Evolutionary conservation across 495 filamentous ascomycete species (phyloP), one percentile per base, ranked within the genome.

Genomic region (Talaromyces liani): DNA sequence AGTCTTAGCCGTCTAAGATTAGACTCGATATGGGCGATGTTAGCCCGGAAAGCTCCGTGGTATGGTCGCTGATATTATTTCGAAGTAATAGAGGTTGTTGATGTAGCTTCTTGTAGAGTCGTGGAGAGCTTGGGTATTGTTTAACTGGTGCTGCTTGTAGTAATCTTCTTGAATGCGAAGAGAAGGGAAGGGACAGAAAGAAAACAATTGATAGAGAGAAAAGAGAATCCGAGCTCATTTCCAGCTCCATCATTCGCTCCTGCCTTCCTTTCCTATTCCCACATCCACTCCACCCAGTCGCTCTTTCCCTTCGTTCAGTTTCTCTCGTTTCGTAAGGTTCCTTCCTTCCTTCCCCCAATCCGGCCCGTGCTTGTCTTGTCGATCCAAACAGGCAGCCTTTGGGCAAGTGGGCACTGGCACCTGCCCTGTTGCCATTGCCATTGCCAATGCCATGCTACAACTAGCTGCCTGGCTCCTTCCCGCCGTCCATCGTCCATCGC

Each of bases 311-410:
- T 25, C 51, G 14, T 14, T 51, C 47, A 18, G 16, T 10, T 31
- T 31, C 6, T 31, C 29, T 31, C 29, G 29, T 31, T 9, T 25
- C 49, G 49, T 54, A 56, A 27, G 53, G 22, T 29, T 56, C 53
- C 24, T 56, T 56, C 24, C 53, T 29, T 56, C 53, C 24, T 56
- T 56, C 24, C 53, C 53, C 27, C 53, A 27, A 29, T 56, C 53
- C 27, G 56, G 56, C 56, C 56, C 56, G 56, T 58, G 56, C 56
- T 58, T 58, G 56, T 36, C 27, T 31, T 58, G 56, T 58, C 56
- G 56, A 58, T 58, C 56, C 56, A 58, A 58, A 58, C 56, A 36
- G 36, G 56, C 56, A 58, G n/a, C 27, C 8, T 53, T 55, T 55
- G 51, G 51, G 41, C 41, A 3, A 47, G 41, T 49, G 36, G 49